Evolutionary conservation across 352 stramenopile genomes (phyloP).

Genomic region (Poterioochromonas sp.): DNA sequence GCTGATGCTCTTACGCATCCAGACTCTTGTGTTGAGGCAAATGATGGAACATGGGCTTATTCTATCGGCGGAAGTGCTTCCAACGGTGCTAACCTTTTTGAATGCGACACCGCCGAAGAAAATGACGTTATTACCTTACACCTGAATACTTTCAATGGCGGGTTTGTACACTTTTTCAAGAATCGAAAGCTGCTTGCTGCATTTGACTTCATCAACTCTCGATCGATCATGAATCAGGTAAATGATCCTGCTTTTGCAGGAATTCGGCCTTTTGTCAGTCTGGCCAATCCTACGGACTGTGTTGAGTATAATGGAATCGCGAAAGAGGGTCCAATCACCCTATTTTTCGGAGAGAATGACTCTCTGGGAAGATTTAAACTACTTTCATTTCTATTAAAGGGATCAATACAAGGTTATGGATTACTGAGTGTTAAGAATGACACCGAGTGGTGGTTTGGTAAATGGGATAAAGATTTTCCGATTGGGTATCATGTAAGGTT

Average conservation of each 20-base stretch:
- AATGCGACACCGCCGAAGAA: not conserved
- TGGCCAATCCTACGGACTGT: not conserved
- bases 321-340: not conserved
- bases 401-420: not conserved
- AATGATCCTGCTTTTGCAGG: not conserved
- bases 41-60: slow-evolving; percentile 28
- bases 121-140: slow-evolving; percentile 3
- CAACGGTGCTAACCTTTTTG: not conserved
- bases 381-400: not conserved
- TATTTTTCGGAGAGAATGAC: slow-evolving; percentile 6
- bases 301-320: not conserved
- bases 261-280: slow-evolving; percentile 21
- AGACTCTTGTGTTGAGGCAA: slow-evolving; percentile 22
- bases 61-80: not conserved
- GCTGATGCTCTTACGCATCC: slow-evolving; percentile 7
- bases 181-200: not conserved
- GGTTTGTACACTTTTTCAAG: not conserved
- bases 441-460: slow-evolving; percentile 2
- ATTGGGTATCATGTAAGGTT: not conserved
- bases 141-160: not conserved
- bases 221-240: not conserved
- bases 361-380: not conserved
- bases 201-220: not conserved
- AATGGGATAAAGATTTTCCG: not conserved
- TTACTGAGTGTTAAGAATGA: not conserved